A percentile compares a stretch with the other conserved stretches of the same genome.
Conservation (phyloP, 1,284 basidiomycete species). For the Ceratobasidium sp. region DNA sequence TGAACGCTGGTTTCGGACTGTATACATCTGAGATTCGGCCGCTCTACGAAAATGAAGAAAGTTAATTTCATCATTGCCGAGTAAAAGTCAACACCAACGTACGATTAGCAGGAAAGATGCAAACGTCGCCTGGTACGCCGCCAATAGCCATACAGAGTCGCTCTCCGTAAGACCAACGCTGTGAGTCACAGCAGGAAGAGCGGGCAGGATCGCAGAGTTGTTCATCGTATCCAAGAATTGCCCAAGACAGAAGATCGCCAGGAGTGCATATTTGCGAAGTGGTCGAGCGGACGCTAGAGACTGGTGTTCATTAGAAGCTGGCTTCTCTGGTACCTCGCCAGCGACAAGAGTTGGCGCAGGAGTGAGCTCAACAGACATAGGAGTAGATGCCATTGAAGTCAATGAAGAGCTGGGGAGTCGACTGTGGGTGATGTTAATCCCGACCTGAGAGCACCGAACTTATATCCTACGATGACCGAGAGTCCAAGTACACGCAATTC, state of each 20-base stretch:
- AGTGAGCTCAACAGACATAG: slow-evolving; percentile 28
- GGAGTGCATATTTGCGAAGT: slow-evolving; percentile 56
- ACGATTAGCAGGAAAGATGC: slow-evolving; percentile 44
- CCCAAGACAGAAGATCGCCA: slow-evolving; percentile 62
- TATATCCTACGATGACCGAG: too few species aligned
- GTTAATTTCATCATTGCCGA: slow-evolving; percentile 21
- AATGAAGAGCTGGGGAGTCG: too few species aligned
- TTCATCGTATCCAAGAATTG: slow-evolving; percentile 66
- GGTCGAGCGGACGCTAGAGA: slow-evolving; percentile 34
- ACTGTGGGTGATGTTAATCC: too few species aligned
- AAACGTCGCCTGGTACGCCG: slow-evolving; percentile 40
- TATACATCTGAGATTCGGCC: slow-evolving; percentile 35
- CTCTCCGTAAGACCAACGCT: slow-evolving; percentile 49
- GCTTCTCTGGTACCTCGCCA: slow-evolving; percentile 2
- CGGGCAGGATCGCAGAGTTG: slow-evolving; percentile 64
- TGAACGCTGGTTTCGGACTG: slow-evolving; percentile 37
- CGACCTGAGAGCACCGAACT: too few species aligned
- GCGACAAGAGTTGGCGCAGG: slow-evolving; percentile 31
- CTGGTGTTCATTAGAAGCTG: not conserved
- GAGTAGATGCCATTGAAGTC: slow-evolving; percentile 31
- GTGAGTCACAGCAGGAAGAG: slow-evolving; percentile 58
- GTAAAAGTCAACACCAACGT: not conserved
- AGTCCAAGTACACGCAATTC: too few species aligned
- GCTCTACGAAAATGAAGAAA: slow-evolving; percentile 19
- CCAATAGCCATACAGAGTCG: slow-evolving; percentile 44